Evolutionary conservation across 805 yeast genomes (phyloP).

Genomic region (Candida ponderosae): DNA sequence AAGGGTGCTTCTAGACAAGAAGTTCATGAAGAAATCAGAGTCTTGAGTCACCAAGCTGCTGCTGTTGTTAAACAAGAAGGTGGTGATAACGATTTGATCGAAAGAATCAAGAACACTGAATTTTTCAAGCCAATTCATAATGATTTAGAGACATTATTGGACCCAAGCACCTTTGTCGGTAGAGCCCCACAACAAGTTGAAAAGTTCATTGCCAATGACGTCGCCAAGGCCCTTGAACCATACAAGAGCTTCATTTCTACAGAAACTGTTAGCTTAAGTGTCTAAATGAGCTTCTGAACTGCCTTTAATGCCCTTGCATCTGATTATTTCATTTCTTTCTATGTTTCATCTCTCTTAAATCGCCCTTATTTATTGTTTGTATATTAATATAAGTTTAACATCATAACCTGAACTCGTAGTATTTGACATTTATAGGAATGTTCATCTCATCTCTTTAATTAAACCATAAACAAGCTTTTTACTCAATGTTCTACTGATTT

Average conservation of each 20-base stretch:
- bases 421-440: too few species aligned
- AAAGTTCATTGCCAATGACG: conserved; percentile 81
- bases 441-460: too few species aligned
- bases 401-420: too few species aligned
- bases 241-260: conserved; percentile 50
- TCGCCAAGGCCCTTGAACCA: conserved; percentile 71
- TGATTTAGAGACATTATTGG: conserved; percentile 72
- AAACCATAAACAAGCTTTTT: too few species aligned
- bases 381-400: too few species aligned
- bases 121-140: conserved; percentile 87
- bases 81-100: conserved; percentile 95
- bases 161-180: conserved; percentile 93
- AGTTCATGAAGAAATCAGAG: conserved; percentile 96
- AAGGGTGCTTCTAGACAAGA: conserved; percentile 97
- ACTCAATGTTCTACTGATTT: too few species aligned
- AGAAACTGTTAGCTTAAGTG: conserved; percentile 73
- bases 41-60: conserved; percentile 93
- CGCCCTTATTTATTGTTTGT: too few species aligned
- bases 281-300: too few species aligned
- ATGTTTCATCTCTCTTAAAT: too few species aligned
- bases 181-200: conserved; percentile 98
- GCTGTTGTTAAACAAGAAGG: conserved; percentile 97
- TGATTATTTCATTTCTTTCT: too few species aligned
- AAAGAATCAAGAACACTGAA: conserved; percentile 67
- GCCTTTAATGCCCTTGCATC: too few species aligned